Percentiles rank a stretch among this genome's conserved stretches.
phyloP scores from a whole-genome alignment of 1,284 basidiomycete genomes.

The Sphagnurus paluster region DNA sequence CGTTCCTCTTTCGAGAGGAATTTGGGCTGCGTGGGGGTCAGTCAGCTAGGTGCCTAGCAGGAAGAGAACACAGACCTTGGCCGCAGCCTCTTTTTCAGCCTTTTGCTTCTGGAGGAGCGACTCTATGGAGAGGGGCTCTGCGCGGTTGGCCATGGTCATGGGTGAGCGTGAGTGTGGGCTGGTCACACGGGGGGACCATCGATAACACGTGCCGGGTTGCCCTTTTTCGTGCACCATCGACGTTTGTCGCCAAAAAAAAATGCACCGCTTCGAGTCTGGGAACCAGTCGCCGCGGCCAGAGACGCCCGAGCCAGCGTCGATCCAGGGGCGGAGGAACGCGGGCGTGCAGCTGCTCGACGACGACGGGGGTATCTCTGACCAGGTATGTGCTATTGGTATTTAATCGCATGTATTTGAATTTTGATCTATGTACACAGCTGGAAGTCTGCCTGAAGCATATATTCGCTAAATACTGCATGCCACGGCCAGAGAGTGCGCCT shows the following conservation, averaged over 20 bases:
- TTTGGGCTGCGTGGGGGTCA: slow-evolving; percentile 62
- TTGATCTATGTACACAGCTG: slow-evolving; percentile 43
- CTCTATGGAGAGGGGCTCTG: slow-evolving; percentile 82
- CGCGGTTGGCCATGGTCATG: slow-evolving; percentile 38
- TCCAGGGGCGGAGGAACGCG: slow-evolving; percentile 57
- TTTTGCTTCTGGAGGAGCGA: slow-evolving; percentile 83
- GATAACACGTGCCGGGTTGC: slow-evolving; percentile 10
- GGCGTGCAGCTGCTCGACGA: slow-evolving; percentile 52
- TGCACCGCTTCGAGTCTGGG: slow-evolving; percentile 28
- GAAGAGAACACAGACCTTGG: slow-evolving; percentile 59
- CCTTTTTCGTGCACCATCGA: slow-evolving; percentile 6
- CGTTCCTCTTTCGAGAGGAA: slow-evolving; percentile 89
- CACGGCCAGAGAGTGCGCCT: slow-evolving; percentile 25
- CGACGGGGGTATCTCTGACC: slow-evolving; percentile 63
- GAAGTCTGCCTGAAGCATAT: slow-evolving; percentile 67
- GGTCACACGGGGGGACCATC: too few relatives aligned
- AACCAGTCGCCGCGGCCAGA: slow-evolving; percentile 53
- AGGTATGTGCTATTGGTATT: too few relatives aligned
- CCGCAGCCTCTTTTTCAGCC: slow-evolving; percentile 83
- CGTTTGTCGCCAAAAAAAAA: slow-evolving; percentile 4
- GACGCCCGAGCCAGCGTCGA: slow-evolving; percentile 60
- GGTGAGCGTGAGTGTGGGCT: slow-evolving; percentile 1
- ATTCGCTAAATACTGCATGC: slow-evolving; percentile 72
- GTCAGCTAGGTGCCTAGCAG: neutral
- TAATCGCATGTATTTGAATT: too few relatives aligned